Evolutionary conservation across 805 yeast genomes (phyloP), one percentile per base, ranked within the genome.

Genomic region (Wickerhamomyces tratensis): DNA sequence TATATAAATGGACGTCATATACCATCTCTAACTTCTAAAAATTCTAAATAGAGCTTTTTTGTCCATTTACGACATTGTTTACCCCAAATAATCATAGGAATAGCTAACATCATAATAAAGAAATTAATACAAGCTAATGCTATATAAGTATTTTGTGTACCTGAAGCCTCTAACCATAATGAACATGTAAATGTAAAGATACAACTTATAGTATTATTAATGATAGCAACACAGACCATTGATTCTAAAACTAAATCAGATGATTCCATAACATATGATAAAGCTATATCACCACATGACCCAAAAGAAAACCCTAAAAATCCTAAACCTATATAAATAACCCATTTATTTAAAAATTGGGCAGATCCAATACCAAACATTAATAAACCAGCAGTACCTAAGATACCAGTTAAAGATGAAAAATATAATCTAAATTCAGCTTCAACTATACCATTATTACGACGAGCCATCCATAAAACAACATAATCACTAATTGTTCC

Each of bases 211-310:
- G 74, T 65, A 58, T 80, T 80, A 58, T 79, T 79, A 52, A 80
- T 79, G 42, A 79, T 70, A 25, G 69, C 63, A 26, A 81, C 83
- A 43, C 85, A 83, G 26, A 78, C 78, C 84, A 80, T 78, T 50
- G 82, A 80, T 59, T 79, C 85, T 49, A 79, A 64, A 43, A 79
- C 77, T 72, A 79, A 73, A 38, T 77, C 85, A 2, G 86, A 85
- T 47, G 79, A 80, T 48, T 77, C 82, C 83, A 79, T 78, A 46
- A 77, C 63, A 45, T 79, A 79, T 1, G 77, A 69, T 77, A 80
- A 72, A 34, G 83, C 79, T 41, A 79, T 75, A 56, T 82, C 87
- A 54, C 86, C 86, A 12, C 82, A 73, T 41, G 82, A 74, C 53
- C 85, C 86, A 64, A 78, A 79, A 1, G 84, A 80, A 46, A 79